Percentiles rank a stretch among this genome's conserved stretches.
phyloP scores from a whole-genome alignment of 345 rosid genomes.

The Eucalyptus tenuipes region DNA sequence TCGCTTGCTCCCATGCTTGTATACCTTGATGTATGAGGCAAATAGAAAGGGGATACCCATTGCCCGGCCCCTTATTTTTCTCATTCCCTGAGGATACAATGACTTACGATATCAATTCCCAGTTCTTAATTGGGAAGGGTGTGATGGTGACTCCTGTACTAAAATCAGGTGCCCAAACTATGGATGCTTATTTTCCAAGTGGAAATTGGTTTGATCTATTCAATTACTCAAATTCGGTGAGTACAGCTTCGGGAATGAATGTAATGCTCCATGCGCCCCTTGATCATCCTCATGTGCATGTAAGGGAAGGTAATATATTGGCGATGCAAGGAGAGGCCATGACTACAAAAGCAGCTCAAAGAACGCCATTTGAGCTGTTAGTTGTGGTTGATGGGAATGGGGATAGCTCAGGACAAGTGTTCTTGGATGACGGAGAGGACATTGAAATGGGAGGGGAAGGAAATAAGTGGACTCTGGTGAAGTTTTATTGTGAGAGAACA shows the following conservation, averaged over 20 bases:
- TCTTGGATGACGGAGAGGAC: slow-evolving; percentile 54
- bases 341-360: slow-evolving; percentile 48
- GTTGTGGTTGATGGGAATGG: slow-evolving; percentile 26
- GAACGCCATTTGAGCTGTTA: slow-evolving; percentile 34
- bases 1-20: slow-evolving; percentile 50
- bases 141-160: slow-evolving; percentile 55
- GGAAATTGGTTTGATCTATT: slow-evolving; percentile 72
- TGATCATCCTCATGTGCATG: slow-evolving; percentile 51
- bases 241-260: slow-evolving; percentile 10
- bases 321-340: slow-evolving; percentile 63
- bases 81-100: slow-evolving; percentile 41
- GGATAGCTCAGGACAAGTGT: slow-evolving; percentile 38
- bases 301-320: slow-evolving; percentile 51
- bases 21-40: slow-evolving; percentile 63
- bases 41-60: slow-evolving; percentile 50
- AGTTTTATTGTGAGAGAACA: slow-evolving; percentile 9
- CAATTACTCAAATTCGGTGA: slow-evolving; percentile 30
- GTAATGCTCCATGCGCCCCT: slow-evolving; percentile 35
- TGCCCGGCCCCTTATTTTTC: slow-evolving; percentile 72
- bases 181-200: slow-evolving; percentile 49
- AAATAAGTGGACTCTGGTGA: slow-evolving; percentile 31
- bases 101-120: slow-evolving; percentile 33
- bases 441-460: slow-evolving; percentile 42
- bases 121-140: slow-evolving; percentile 52
- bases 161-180: slow-evolving; percentile 10